These are phyloP conservation scores for Paraconiothyrium sp. DNA, from an alignment of 2,329 filamentous ascomycete genomes.

Conservation along the genomic window DNA sequence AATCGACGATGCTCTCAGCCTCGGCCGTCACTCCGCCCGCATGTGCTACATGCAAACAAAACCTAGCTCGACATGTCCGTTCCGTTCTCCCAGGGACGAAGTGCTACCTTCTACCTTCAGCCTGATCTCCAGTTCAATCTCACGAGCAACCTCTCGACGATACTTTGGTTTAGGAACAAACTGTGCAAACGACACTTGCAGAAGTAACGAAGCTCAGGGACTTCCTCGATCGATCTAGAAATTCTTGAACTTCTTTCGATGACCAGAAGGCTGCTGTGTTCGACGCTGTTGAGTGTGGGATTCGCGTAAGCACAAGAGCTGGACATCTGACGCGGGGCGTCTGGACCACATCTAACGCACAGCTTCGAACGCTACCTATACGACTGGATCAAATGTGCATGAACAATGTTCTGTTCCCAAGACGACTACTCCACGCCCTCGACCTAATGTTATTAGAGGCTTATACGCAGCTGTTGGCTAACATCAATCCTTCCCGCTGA, in stretches of 20 bases:
- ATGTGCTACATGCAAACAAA: not conserved
- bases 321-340: not conserved
- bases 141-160: not conserved
- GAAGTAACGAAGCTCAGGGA: too few relatives aligned
- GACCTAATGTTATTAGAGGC: not conserved
- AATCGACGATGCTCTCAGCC: not conserved
- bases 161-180: too few relatives aligned
- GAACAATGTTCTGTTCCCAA: not conserved
- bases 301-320: not conserved
- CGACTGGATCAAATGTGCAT: not conserved
- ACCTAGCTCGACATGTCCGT: not conserved
- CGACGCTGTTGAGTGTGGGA: not conserved
- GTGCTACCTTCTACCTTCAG: not conserved
- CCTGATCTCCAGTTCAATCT: not conserved
- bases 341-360: not conserved
- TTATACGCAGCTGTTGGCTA: not conserved
- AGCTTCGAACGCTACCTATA: not conserved
- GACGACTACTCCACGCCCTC: not conserved
- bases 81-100: not conserved
- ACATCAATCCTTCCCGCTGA: not conserved
- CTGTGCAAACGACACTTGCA: too few relatives aligned
- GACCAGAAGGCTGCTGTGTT: too few relatives aligned
- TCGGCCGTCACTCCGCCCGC: not conserved
- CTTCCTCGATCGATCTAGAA: too few relatives aligned
- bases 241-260: too few relatives aligned